Evolutionary conservation across 75 land plant species (phyloP).

Genomic region (Larix kaempferi): DNA sequence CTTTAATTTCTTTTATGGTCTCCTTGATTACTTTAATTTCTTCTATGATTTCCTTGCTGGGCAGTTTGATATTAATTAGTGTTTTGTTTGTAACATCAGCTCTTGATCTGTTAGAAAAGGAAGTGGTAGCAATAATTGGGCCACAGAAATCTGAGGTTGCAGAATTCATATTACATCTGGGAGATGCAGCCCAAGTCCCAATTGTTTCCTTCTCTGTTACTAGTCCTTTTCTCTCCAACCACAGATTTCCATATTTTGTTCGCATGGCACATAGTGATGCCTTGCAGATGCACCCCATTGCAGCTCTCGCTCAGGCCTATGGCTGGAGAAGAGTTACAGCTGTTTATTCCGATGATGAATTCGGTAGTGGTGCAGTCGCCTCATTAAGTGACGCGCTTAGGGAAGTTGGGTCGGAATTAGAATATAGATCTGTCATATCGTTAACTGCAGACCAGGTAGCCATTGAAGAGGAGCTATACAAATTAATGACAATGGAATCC

Average conservation of each 20-base stretch:
- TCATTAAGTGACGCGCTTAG: slow-evolving; percentile 30
- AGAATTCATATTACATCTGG: slow-evolving; percentile 26
- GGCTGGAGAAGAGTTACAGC: slow-evolving; percentile 47
- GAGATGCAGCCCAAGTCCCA: slow-evolving; percentile 43
- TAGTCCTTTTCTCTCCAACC: slow-evolving; percentile 32
- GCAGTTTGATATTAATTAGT: no score
- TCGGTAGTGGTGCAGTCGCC: slow-evolving; percentile 32
- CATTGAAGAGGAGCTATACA: slow-evolving; percentile 30
- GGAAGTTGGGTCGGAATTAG: slow-evolving; percentile 9
- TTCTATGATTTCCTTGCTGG: no score
- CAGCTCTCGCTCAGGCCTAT: slow-evolving; percentile 21
- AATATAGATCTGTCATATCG: slow-evolving; percentile 38
- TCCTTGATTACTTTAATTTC: neutral
- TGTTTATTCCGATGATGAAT: slow-evolving; percentile 40
- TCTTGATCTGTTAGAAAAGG: no score
- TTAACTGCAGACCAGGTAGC: slow-evolving; percentile 11
- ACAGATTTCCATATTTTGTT: slow-evolving; percentile 34
- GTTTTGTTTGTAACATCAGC: no score
- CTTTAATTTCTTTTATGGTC: neutral
- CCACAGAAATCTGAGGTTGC: slow-evolving; percentile 35
- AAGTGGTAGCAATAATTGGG: slow-evolving; percentile 52
- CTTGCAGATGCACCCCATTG: slow-evolving; percentile 35
- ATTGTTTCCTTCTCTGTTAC: slow-evolving; percentile 44
- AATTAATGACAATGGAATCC: slow-evolving; percentile 36
- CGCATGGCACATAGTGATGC: slow-evolving; percentile 46